Conservation (phyloP, 202 grass and related monocot species). For the Elaeis oleifera region DNA sequence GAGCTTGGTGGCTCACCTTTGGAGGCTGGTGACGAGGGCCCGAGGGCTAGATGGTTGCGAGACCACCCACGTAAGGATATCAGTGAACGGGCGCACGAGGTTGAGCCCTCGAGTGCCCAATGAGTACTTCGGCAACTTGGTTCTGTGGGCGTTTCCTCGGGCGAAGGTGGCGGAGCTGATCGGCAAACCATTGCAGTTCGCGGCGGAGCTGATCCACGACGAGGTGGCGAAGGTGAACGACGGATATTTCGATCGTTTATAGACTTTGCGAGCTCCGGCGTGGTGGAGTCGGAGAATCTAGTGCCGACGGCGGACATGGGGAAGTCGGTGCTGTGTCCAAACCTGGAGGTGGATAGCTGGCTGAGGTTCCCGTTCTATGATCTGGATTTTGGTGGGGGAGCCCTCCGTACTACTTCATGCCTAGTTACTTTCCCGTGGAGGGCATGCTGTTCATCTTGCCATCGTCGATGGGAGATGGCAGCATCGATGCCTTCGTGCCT, state of each 20-base stretch:
- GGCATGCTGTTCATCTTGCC: conserved; percentile 44
- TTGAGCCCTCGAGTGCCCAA: conserved; percentile 26
- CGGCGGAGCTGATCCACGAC: conserved; percentile 32
- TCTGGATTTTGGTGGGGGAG: conserved; percentile 44
- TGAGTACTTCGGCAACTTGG: conserved; percentile 60
- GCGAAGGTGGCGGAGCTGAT: conserved; percentile 35
- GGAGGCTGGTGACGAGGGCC: conserved; percentile 44
- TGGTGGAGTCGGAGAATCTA: conserved; percentile 36
- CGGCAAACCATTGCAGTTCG: conserved; percentile 22
- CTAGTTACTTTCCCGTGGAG: conserved; percentile 55
- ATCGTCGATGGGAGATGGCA: conserved; percentile 33
- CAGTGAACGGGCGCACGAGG: conserved; percentile 47
- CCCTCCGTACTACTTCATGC: conserved; percentile 52
- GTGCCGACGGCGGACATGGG: conserved; percentile 30
- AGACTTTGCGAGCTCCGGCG: conserved; percentile 44
- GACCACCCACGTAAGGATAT: conserved; percentile 34
- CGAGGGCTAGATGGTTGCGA: conserved; percentile 25
- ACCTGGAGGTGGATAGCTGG: conserved; percentile 61
- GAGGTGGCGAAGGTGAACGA: conserved; percentile 37
- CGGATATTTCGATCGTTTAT: conserved; percentile 62
- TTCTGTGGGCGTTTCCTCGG: conserved; percentile 60
- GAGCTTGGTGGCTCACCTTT: conserved; percentile 55
- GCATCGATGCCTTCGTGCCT: conserved; percentile 48
- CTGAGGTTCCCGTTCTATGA: conserved; percentile 42
- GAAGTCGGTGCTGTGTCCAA: conserved; percentile 35